Evolutionary conservation across 176 grass and related monocot genomes (phyloP), one percentile per base, ranked within the genome.

Genomic region (Triticum monococcum): DNA sequence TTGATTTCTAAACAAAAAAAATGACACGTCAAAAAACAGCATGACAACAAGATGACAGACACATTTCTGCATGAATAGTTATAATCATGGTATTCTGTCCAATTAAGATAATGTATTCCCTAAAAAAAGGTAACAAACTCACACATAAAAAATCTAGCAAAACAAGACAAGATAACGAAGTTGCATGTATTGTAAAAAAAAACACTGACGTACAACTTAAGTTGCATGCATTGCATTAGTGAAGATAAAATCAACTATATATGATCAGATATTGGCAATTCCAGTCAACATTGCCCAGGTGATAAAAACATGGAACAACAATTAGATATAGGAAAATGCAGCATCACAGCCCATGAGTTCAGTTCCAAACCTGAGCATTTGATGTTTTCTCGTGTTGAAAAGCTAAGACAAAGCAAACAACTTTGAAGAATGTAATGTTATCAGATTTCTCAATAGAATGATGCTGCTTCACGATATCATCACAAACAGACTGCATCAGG

Each of bases 361-460:
- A 31, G 38, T 74, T 90, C 43, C 86, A 31, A 14, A 98, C 96
- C 91, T 98, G 92, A 43, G 76, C 89, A 72, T 91, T 86, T 57
- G 84, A 93, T 85, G 88, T 77, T 80, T 92, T 94, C 60, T 95
- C 91, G 10, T 98, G 90, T 83, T 98, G 96, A 88, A 98, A 98
- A 84, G 91, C 85, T 85, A 98, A 85, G 40, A 92, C 91, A 92
- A 98, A 98, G 31, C 81, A 67, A 91, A 86, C 90, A 75, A 95
- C 89, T 92, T 87, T 91, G 87, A 98, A 98, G 91, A 95, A 95
- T 80, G 87, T 92, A 80, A 81, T 80, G 46, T 88, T 72, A 63
- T 98, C 96, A 40, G 82, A 88, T 77, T 91, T 94, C 79, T 98
- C 88, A 13, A 95, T 71, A 57, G 91, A 92, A 36, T 72, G 84